These are phyloP conservation scores for Pichia paraexigua DNA, from an alignment of 805 yeast species.

Conservation along the genomic window DNA sequence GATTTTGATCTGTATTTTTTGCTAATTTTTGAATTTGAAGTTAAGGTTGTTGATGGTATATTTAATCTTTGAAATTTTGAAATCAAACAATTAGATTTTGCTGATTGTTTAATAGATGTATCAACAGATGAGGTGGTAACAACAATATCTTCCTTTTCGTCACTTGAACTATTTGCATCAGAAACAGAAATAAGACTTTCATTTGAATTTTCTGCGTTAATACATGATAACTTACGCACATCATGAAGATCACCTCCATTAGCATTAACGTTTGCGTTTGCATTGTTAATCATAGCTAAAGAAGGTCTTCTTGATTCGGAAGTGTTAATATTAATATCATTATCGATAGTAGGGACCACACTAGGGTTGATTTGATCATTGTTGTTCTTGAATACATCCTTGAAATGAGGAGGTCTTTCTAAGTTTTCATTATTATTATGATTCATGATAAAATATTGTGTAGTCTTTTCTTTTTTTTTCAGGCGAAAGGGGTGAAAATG, in stretches of 20 bases:
- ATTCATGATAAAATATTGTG: constrained; percentile 19
- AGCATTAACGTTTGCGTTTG: not conserved
- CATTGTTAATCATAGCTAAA: constrained; percentile 7
- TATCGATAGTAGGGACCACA: constrained; percentile 12
- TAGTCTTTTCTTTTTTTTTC: not conserved
- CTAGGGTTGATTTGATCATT: constrained; percentile 8
- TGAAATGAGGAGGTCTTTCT: constrained; percentile 25
- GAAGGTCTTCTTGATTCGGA: constrained; percentile 25
- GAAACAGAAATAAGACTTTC: not conserved
- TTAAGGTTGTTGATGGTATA: constrained; percentile 1
- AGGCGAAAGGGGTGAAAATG: not conserved
- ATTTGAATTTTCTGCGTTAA: constrained; percentile 1
- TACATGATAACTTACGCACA: constrained; percentile 8
- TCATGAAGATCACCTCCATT: not conserved
- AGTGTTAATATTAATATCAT: not conserved
- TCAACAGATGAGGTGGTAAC: not conserved
- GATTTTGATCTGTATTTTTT: constrained; percentile 29
- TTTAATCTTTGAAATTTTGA: constrained; percentile 1
- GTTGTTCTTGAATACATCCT: constrained; percentile 24
- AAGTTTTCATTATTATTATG: constrained; percentile 22
- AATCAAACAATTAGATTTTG: not conserved
- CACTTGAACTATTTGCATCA: not conserved
- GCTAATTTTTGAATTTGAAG: constrained; percentile 6
- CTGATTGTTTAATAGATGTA: not conserved
- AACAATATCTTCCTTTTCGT: not conserved